Evolutionary conservation across 169 alveolate species (phyloP), one percentile per base, ranked within the genome.

Genomic region (Plasmodium inui): DNA sequence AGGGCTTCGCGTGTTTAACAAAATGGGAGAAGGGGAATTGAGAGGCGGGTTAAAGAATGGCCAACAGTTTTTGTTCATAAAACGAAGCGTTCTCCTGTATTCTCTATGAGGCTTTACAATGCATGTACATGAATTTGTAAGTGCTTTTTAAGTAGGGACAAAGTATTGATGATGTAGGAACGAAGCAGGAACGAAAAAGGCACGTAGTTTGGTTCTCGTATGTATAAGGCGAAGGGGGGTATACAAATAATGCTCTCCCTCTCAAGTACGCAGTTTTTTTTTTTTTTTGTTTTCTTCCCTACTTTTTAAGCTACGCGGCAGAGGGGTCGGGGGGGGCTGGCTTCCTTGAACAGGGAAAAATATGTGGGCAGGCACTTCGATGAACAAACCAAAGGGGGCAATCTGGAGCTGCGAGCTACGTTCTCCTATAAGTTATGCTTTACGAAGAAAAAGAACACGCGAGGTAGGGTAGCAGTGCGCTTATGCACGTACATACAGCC

Each of bases 1-100:
- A 32, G 2, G 32, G 57, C 55, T 84, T 50, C 76, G 79, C 76
- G 37, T 34, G 17, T 8, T 67, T 67, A 32, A 39, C 50, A 71
- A 84, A 84, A 85, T 32, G 4, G 28, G 57, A 3, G 28, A 44
- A 2, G 6, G 57, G 78, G 26, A 74, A 10, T 9, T 28, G 61
- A 17, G 3, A 74, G 17, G 79, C 19, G 14, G 67, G 39, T 26
- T 32, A 32, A 84, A 14, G 28, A 26, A 82, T 28, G 22, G 71
- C 5, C n/a, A 82, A 82, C 57, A 26, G 30, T 28, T 34, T 83
- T 17, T 53, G 34, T 84, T 70, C 92, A 84, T 78, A 84, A 10
- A n/a, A 71, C n/a, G 53, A 82, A 50, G 37, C 6, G 34, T 22
- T 22, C 37, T 22, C 37, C n/a, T 67, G 30, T 67, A 67, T 67